Evolutionary conservation across 1,284 basidiomycete species (phyloP).

Genomic region (Mrakiaceae sp.): DNA sequence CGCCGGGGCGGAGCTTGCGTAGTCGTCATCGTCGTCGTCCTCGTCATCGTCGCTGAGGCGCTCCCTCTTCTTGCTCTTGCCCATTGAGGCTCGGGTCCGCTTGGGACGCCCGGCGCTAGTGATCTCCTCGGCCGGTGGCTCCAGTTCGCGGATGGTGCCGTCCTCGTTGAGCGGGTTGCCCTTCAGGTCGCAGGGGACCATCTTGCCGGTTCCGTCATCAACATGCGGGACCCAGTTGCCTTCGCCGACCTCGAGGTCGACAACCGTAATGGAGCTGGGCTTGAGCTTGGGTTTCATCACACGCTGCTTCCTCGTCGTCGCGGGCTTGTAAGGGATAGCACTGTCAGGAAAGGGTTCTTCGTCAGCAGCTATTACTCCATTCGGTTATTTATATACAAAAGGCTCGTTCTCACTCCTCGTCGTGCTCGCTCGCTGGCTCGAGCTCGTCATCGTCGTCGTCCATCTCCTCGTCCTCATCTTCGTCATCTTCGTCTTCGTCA

Average conservation of each 20-base stretch:
- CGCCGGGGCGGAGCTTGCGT: too few relatives aligned
- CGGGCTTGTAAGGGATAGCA: too few relatives aligned
- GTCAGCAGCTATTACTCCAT: too few relatives aligned
- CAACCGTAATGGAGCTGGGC: not conserved
- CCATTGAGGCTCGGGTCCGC: not conserved
- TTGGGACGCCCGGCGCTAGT: not conserved
- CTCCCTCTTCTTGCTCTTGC: not conserved
- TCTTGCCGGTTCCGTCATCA: not conserved
- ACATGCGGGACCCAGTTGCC: not conserved
- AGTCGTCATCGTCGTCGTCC: too few relatives aligned
- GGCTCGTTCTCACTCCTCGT: too few relatives aligned
- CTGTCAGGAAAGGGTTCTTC: too few relatives aligned
- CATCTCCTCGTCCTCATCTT: not conserved
- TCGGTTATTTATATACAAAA: too few relatives aligned
- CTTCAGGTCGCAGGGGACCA: not conserved
- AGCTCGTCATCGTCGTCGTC: not conserved
- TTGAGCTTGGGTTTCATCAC: not conserved
- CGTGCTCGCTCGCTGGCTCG: not conserved
- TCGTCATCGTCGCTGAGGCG: not conserved
- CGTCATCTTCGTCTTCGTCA: not conserved
- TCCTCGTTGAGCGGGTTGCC: not conserved
- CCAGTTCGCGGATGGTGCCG: too few relatives aligned
- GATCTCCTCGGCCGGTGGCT: too few relatives aligned
- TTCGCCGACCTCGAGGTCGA: not conserved
- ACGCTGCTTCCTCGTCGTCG: not conserved